Conservation (phyloP, 768 basidiomycete genomes). For the Megacollybia marginata region DNA sequence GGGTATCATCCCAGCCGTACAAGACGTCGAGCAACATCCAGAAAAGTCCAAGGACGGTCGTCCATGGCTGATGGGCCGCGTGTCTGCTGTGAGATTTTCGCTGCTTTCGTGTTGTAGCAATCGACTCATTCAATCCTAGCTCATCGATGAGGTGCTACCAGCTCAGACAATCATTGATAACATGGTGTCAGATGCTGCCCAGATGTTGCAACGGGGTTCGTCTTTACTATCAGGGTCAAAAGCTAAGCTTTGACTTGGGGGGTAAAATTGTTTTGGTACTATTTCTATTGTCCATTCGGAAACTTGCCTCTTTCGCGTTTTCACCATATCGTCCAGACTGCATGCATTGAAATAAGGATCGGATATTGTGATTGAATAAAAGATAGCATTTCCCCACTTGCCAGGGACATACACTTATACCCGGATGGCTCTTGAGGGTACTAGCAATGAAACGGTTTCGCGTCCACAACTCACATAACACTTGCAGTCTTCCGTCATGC, state of each 20-base stretch:
- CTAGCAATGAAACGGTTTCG: too few species aligned
- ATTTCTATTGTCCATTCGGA: too few species aligned
- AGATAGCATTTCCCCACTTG: too few species aligned
- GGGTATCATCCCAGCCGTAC: constrained; percentile 72
- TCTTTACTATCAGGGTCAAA: constrained; percentile 14
- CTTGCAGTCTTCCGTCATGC: too few species aligned
- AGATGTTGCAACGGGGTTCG: constrained; percentile 33
- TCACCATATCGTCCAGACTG: too few species aligned
- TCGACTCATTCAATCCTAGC: constrained; percentile 6
- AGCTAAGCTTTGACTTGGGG: constrained; percentile 21
- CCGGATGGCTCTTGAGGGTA: too few species aligned
- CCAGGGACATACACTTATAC: too few species aligned
- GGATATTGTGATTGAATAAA: too few species aligned
- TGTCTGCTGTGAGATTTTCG: constrained; percentile 37
- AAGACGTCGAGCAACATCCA: constrained; percentile 73
- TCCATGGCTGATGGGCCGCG: constrained; percentile 80
- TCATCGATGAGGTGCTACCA: constrained; percentile 70
- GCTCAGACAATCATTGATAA: constrained; percentile 78
- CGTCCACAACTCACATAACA: too few species aligned
- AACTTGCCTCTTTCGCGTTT: too few species aligned
- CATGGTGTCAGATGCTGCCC: constrained; percentile 61
- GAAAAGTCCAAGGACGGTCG: constrained; percentile 64
- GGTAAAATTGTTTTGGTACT: too few species aligned
- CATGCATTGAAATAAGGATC: too few species aligned
- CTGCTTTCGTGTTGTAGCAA: background rate